phyloP scores from a whole-genome alignment of 371 early-diverging fungal species.

The Amoeboaphelidium protococcarum region DNA sequence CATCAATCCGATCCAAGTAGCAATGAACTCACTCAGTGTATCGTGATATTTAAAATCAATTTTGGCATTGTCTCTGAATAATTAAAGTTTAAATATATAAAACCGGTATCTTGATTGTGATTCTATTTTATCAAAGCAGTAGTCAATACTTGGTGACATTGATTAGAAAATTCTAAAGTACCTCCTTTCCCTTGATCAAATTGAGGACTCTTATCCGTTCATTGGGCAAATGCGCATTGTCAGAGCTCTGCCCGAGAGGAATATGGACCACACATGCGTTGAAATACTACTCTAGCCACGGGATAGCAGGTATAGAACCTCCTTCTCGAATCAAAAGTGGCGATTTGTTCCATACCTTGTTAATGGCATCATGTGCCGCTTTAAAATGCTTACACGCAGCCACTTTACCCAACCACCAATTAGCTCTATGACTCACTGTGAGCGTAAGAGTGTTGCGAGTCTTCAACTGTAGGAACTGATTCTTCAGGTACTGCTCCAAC shows the following conservation, averaged over 20 bases:
- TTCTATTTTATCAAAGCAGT: no score
- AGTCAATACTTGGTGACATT: no score
- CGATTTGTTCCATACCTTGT: constrained; percentile 27
- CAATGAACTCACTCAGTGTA: no score
- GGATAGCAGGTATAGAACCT: constrained; percentile 54
- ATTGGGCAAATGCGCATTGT: constrained; percentile 51
- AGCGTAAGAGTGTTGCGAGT: constrained; percentile 25
- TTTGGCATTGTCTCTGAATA: no score
- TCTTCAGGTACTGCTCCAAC: constrained; percentile 23
- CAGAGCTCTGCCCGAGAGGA: constrained; percentile 55
- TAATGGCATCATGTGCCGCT: constrained; percentile 30
- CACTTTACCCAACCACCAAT: constrained; percentile 55
- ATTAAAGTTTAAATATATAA: no score
- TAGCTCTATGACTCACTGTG: constrained; percentile 17
- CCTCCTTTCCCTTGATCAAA: constrained; percentile 31
- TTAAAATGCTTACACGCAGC: constrained; percentile 32
- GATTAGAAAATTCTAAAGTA: constrained; percentile 27
- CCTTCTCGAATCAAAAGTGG: constrained; percentile 44
- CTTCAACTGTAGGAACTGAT: constrained; percentile 19
- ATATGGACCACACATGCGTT: constrained; percentile 40
- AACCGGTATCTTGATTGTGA: no score
- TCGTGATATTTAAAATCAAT: no score
- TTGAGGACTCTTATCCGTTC: constrained; percentile 44
- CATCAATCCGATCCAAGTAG: no score
- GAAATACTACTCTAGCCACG: constrained; percentile 44